Evolutionary conservation across 2,329 filamentous ascomycete genomes (phyloP), one percentile per base, ranked within the genome.

Genomic region (Botrytis elliptica): DNA sequence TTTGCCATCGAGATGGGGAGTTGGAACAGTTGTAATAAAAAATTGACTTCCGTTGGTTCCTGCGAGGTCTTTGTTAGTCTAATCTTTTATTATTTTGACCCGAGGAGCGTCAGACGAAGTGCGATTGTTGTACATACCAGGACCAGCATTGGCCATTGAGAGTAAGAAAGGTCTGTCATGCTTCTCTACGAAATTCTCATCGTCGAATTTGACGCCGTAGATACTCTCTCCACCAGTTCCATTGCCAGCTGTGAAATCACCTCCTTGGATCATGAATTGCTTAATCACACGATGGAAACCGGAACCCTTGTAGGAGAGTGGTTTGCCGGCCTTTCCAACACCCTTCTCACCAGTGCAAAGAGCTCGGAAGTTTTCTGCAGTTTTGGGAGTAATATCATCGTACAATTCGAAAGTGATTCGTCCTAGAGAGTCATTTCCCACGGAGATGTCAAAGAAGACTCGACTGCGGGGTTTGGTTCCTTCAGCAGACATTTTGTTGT

Each of bases 251-350:
- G 95, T 99, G 83, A 99, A 99, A 84, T 98, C 96, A 84, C 96
- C 95, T 81, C 96, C 95, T 85, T 98, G 93, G 81, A 98, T 96
- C 95, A 99, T 98, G 85, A 99, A 99, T 80, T 93, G 89, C 87
- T 98, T 98, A 86, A 99, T 99, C 77, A 99, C 93, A 70, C 95
- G 93, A 86, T 99, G 95, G 87, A 99, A 98, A 79, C 86, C 86
- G 75, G 93, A 97, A 78, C 93, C 92, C 87, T 98, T 98, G 89
- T 94, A 99, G 86, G 93, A 92, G 71, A 99, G 88, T 64, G 92
- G 92, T 85, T 95, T 95, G 82, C 94, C 95, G 44, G 89, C 84
- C 82, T 93, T 93, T 78, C 94, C 93, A 38, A 88, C 79, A 75
- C 95, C 95, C 85, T 97, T 98, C 86, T 98, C 95, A 78, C 95